Conservation (phyloP, 2,329 filamentous ascomycete genomes). For the Eutypella sp. region DNA sequence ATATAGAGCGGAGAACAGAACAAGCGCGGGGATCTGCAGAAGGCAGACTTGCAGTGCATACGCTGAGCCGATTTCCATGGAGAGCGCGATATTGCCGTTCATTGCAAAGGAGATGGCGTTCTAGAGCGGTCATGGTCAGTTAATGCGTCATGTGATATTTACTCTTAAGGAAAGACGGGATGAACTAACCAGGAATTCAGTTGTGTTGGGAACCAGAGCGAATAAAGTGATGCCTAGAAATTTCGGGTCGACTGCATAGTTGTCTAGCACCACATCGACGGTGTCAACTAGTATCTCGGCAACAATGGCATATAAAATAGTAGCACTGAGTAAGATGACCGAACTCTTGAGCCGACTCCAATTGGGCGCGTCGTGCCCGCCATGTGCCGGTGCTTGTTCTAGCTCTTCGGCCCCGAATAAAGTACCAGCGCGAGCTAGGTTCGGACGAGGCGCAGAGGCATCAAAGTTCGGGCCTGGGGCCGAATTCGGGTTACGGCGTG, state of each 20-base stretch:
- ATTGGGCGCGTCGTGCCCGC: slow-evolving; percentile 96
- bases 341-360: slow-evolving; percentile 92
- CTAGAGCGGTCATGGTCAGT: slow-evolving; percentile 33
- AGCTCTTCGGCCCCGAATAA: slow-evolving; percentile 44
- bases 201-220: slow-evolving; percentile 94
- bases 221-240: slow-evolving; percentile 96
- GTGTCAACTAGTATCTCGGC: slow-evolving; percentile 96
- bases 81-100: slow-evolving; percentile 98
- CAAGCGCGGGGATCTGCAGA: slow-evolving; percentile 86
- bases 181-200: slow-evolving; percentile 79
- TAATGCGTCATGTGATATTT: slow-evolving; percentile 2
- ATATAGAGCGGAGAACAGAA: slow-evolving; percentile 82
- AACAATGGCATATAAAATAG: slow-evolving; percentile 90
- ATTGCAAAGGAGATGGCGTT: slow-evolving; percentile 99
- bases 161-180: slow-evolving; percentile 1
- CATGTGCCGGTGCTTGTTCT: slow-evolving; percentile 44
- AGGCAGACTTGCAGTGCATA: slow-evolving; percentile 96
- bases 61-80: slow-evolving; percentile 97
- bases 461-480: slow-evolving; percentile 20
- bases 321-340: slow-evolving; percentile 82
- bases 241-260: slow-evolving; percentile 90
- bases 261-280: slow-evolving; percentile 90
- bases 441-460: slow-evolving; percentile 20
- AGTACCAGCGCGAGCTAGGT: slow-evolving; percentile 31
- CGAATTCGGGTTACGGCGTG: slow-evolving; percentile 38